Conservation (phyloP, 345 rosid species). For the Heritiera fomes region DNA sequence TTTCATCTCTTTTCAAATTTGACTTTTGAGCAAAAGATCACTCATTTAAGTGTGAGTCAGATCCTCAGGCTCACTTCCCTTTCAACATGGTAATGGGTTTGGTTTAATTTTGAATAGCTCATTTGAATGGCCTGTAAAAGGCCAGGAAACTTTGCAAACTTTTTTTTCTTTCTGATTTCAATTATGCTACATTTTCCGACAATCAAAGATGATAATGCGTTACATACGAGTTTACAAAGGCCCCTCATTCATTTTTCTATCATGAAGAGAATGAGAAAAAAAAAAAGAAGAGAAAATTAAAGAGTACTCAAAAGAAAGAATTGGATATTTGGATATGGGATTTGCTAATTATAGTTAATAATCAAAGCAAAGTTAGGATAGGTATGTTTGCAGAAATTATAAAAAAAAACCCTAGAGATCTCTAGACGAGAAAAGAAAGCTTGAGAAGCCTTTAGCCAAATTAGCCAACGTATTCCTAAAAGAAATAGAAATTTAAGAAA, state of each 20-base stretch:
- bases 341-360: neutral
- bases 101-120: conserved; percentile 20
- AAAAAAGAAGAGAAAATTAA: neutral
- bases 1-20: conserved; percentile 16
- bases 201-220: neutral
- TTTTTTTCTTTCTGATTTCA: conserved; percentile 2
- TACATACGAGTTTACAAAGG: too few species aligned
- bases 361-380: conserved; percentile 6
- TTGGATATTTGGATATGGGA: neutral
- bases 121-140: conserved; percentile 25
- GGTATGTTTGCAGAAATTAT: conserved; percentile 12
- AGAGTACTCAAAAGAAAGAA: neutral
- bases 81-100: conserved; percentile 22
- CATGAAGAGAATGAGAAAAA: neutral
- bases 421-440: neutral
- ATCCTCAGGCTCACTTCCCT: conserved; percentile 31
- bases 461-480: conserved; percentile 27
- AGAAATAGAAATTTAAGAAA: conserved; percentile 22
- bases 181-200: neutral
- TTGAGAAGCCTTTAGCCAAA: conserved; percentile 29
- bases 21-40: conserved; percentile 19
- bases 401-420: conserved; percentile 26
- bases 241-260: neutral
- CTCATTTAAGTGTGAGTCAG: conserved; percentile 30
- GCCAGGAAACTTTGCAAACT: conserved; percentile 29